Base-by-base conservation (phyloP, 352 stramenopile species). In the Globisporangium parvum region DNA sequence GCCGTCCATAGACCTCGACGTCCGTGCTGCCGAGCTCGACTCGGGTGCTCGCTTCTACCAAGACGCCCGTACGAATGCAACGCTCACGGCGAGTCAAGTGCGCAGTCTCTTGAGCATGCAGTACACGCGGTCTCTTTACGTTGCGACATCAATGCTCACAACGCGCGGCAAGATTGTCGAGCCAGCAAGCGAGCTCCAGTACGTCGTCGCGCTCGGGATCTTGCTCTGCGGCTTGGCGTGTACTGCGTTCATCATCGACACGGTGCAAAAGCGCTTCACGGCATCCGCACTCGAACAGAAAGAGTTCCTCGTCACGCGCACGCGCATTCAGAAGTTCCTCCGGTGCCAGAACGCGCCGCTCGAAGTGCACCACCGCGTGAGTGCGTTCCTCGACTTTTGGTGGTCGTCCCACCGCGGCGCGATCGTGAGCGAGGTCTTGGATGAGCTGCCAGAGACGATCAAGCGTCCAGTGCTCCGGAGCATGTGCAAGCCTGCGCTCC, bases 341-440 rank as follows among this genome's bases (percentile, higher is more conserved):
- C 65, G 63, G 15, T 60, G 70, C 3, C 71, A 80, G 57, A 68
- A 69, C 17, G 71, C 71, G 6, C 64, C 71, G 8, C 41, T 73
- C 11, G 46, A 50, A 6, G 65, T 80, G 51, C 67, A 69, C 18
- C 71, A 69, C n/a, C 71, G 68, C 9, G 68, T 80, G 3, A 75
- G 68, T 37, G 63, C 68, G 49, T 80, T 77, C 24, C 48, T 80
- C 14, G 69, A 80, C 33, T 80, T 69, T 47, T 80, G 71, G 71
- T 77, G 71, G 71, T 69, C 67, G 5, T 70, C 67, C 2, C 71
- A 80, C 33, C 65, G 71, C 15, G 71, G 71, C 18, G 71, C 67
- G 10, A 67, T 75, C 48, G 74, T 77, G 20, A 61, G 67, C 23
- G 53, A 76, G 44, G 54, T 80, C 2, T 48, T 80, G 1, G 53